These are phyloP conservation scores for Scheffersomyces ergatensis DNA, from an alignment of 805 yeast genomes.

Conservation along the genomic window DNA sequence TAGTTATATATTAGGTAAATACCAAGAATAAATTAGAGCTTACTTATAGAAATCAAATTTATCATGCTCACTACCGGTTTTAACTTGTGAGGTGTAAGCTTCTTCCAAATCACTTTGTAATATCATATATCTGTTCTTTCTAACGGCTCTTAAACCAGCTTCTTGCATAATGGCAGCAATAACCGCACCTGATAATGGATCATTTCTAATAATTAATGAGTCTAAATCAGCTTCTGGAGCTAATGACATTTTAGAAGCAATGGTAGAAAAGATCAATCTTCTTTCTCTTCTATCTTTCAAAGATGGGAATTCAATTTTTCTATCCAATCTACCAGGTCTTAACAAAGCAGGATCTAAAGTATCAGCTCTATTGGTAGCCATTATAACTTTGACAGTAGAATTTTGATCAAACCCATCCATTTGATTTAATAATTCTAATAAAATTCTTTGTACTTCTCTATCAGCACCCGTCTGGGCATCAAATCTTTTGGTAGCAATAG, in stretches of 20 bases:
- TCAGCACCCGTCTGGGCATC: slow-evolving; percentile 99
- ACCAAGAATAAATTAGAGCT: neutral
- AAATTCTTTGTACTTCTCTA: slow-evolving; percentile 97
- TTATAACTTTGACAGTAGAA: slow-evolving; percentile 92
- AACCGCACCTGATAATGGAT: slow-evolving; percentile 94
- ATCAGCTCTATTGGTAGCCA: slow-evolving; percentile 99
- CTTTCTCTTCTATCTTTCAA: slow-evolving; percentile 97
- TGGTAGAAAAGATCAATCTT: slow-evolving; percentile 90
- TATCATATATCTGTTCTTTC: slow-evolving; percentile 96
- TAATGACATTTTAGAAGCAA: slow-evolving; percentile 95
- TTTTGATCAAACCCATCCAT: slow-evolving; percentile 99
- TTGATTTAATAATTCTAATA: slow-evolving; percentile 92
- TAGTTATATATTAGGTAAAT: too few relatives aligned
- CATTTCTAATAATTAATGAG: slow-evolving; percentile 90
- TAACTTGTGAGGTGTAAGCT: slow-evolving; percentile 96
- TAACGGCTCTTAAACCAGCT: slow-evolving; percentile 97
- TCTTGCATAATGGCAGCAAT: slow-evolving; percentile 99
- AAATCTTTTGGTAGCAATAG: slow-evolving; percentile 97
- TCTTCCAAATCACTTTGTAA: slow-evolving; percentile 95
- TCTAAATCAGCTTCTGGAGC: slow-evolving; percentile 98
- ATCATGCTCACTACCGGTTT: slow-evolving; percentile 91
- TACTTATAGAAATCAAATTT: slow-evolving; percentile 96
- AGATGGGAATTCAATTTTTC: slow-evolving; percentile 97
- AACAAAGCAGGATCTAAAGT: slow-evolving; percentile 96
- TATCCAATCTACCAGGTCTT: slow-evolving; percentile 97